phyloP scores from a whole-genome alignment of 1,139 yeast species.

The Candida tunisiensis region DNA sequence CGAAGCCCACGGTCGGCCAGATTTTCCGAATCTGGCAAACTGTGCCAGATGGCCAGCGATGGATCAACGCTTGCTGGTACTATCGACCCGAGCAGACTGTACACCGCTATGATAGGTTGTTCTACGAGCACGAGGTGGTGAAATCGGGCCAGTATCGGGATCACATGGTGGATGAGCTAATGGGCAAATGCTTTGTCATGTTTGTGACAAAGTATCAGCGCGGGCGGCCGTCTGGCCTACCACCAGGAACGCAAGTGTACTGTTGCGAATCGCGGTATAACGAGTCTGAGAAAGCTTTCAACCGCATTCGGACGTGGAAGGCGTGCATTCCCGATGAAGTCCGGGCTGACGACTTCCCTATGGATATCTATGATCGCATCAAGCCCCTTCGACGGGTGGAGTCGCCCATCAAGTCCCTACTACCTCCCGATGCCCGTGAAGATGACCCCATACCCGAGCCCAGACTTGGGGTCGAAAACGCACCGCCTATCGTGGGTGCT shows the following conservation, averaged over 20 bases:
- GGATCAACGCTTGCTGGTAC: conserved; percentile 96
- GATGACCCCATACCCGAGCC: conserved; percentile 75
- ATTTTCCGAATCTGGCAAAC: conserved; percentile 84
- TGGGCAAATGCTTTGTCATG: conserved; percentile 89
- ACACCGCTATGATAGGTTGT: conserved; percentile 75
- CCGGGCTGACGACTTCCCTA: conserved; percentile 66
- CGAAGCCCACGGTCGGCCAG: conserved; percentile 87
- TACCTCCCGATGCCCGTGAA: conserved; percentile 56
- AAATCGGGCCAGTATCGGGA: conserved; percentile 96
- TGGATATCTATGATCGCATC: conserved; percentile 33
- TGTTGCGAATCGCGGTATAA: conserved; percentile 93
- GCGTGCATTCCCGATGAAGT: conserved; percentile 97
- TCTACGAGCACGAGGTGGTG: conserved; percentile 87
- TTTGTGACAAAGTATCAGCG: conserved; percentile 89
- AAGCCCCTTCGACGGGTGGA: conserved; percentile 46
- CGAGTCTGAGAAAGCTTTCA: conserved; percentile 77
- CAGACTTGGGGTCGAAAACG: conserved; percentile 58
- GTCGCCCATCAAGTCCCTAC: conserved; percentile 66
- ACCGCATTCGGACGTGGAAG: conserved; percentile 94
- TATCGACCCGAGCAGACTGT: conserved; percentile 96
- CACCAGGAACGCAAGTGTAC: conserved; percentile 41
- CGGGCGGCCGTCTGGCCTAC: conserved; percentile 80
- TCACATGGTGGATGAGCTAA: conserved; percentile 72
- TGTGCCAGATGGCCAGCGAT: conserved; percentile 62
- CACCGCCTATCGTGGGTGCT: conserved; percentile 88